These are phyloP conservation scores for Taphrina confusa DNA, from an alignment of 1,139 yeast species.

Conservation along the genomic window DNA sequence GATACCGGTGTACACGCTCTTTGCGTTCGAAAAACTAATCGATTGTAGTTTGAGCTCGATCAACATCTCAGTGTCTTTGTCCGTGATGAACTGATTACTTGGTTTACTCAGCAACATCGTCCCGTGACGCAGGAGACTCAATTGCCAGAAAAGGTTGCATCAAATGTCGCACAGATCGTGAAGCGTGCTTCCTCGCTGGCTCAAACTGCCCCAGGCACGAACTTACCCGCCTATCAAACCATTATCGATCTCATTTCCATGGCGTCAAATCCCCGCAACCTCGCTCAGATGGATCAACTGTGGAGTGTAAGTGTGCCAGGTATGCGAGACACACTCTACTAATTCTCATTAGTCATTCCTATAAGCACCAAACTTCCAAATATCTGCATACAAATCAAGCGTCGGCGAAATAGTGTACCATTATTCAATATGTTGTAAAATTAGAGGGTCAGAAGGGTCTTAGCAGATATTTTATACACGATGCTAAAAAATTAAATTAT, in stretches of 20 bases:
- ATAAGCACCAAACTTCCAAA: too few species aligned
- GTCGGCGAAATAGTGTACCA: too few species aligned
- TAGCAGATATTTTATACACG: too few species aligned
- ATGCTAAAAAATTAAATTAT: too few species aligned
- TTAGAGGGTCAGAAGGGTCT: too few species aligned
- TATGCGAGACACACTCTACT: neutral
- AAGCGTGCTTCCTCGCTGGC: slow-evolving; percentile 66
- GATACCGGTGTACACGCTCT: slow-evolving; percentile 50
- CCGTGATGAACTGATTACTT: slow-evolving; percentile 82
- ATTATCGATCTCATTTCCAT: slow-evolving; percentile 88
- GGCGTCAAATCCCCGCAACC: slow-evolving; percentile 92
- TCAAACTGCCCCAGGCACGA: slow-evolving; percentile 66
- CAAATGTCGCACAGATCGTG: slow-evolving; percentile 81
- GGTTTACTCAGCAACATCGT: slow-evolving; percentile 81
- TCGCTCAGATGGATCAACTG: slow-evolving; percentile 87
- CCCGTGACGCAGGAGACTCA: slow-evolving; percentile 73
- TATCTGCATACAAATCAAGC: too few species aligned
- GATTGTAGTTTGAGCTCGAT: slow-evolving; percentile 44
- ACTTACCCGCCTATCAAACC: slow-evolving; percentile 85
- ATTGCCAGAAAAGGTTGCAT: slow-evolving; percentile 79
- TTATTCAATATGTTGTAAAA: too few species aligned
- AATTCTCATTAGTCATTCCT: neutral
- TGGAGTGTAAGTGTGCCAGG: slow-evolving; percentile 62
- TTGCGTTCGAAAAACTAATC: neutral
- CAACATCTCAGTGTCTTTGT: slow-evolving; percentile 73